Evolutionary conservation across 2,329 filamentous ascomycete species (phyloP).

Genomic region (Hymenoscyphus repandus): DNA sequence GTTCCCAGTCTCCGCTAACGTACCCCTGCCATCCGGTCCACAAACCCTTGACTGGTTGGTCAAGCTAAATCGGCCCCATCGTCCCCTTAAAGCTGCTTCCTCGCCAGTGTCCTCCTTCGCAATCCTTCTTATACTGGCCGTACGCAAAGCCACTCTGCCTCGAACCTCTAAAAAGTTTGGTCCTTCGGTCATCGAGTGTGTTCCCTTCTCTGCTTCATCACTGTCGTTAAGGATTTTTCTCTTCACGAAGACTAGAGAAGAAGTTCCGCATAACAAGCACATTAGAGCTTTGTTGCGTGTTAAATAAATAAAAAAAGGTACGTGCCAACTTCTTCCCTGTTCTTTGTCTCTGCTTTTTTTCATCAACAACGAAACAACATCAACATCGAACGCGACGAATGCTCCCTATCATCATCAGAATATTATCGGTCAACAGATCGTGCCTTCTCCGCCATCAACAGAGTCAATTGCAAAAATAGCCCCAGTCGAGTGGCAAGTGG

Average conservation of each 20-base stretch:
- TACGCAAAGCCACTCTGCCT: constrained; percentile 16
- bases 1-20: too few relatives aligned
- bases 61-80: neutral
- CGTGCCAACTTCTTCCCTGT: neutral
- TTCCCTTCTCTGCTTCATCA: constrained; percentile 20
- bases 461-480: too few relatives aligned
- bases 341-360: neutral
- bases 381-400: neutral
- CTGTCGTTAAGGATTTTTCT: constrained; percentile 23
- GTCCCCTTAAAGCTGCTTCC: constrained; percentile 9
- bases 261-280: neutral
- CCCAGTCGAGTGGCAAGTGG: too few relatives aligned
- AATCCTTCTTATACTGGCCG: constrained; percentile 2
- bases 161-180: constrained; percentile 14
- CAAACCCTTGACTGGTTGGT: neutral
- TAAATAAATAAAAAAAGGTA: neutral
- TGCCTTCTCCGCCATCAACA: neutral
- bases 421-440: neutral
- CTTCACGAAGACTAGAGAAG: constrained; percentile 2
- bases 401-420: neutral
- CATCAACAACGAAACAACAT: neutral
- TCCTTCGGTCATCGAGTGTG: constrained; percentile 7
- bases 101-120: neutral
- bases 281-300: neutral
- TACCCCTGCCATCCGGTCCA: neutral